Base-by-base conservation (phyloP, 129 eudicot species). In the Escallonia rubra region DNA sequence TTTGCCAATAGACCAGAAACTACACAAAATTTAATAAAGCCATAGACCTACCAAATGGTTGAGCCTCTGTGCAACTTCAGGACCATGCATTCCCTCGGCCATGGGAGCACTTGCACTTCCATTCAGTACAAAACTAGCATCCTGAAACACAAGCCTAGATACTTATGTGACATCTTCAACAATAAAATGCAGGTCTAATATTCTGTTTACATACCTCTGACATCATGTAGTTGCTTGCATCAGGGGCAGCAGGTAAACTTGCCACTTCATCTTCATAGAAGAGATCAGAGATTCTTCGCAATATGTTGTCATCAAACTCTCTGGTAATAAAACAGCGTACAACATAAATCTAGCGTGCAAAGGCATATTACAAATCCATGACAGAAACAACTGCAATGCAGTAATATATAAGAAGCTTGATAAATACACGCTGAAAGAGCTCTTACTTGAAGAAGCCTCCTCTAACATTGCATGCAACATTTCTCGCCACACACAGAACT, bases 381-480 rank as follows among this genome's bases (percentile, higher is more conserved):
- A 43, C 11, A 0, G 6, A 16, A 4, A 48, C 2, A 9, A 4
- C 5, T 46, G 6, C 15, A 42, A 63, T 43, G 10, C 40, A 61
- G 39, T 52, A 13, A 34, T 13, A 15, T 4, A 63, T 63, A 23
- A 23, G 13, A 12, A 7, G 42, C 10, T 12, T 14, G 10, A 12
- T 3, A 10, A 65, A 50, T 34, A 61, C 57, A 75, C 10, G 14
- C 65, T 57, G 34, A 51, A 53, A 71, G 56, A 55, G 44, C n/a
- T 51, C 97, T 84, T 78, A 87, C 97, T 81, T 94, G 81, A 89
- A 94, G 67, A 94, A 94, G 42, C 99, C 90, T 55, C 93, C 96
- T 75, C 99, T 83, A 66, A 94, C 99, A 70, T 94, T 89, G 71
- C 99, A 94, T 41, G 99, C 99, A 61, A 94, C 99, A 79, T 89